These are phyloP conservation scores for Suillus cothurnatus DNA, from an alignment of 768 basidiomycete genomes.

Conservation along the genomic window DNA sequence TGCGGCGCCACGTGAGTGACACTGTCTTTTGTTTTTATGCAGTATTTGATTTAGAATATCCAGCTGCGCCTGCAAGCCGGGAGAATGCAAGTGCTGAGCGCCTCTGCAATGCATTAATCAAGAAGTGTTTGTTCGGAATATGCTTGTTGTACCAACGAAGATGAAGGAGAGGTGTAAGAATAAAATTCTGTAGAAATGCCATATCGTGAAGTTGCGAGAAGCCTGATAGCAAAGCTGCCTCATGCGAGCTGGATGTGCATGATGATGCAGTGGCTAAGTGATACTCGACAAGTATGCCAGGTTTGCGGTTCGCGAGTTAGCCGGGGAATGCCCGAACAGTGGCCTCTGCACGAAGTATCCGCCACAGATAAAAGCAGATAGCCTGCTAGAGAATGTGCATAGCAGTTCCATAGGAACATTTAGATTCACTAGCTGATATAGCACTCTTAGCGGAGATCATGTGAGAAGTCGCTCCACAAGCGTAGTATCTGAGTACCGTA, in stretches of 20 bases:
- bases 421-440: neutral
- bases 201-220: neutral
- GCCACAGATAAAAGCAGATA: neutral
- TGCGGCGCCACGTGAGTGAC: neutral
- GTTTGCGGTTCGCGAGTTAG: neutral
- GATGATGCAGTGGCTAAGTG: neutral
- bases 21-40: neutral
- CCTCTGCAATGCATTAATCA: neutral
- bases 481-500: neutral
- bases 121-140: neutral
- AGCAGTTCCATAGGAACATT: neutral
- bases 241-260: neutral
- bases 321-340: neutral
- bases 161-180: neutral
- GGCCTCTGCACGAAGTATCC: neutral
- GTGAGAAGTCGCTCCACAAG: neutral
- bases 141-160: neutral
- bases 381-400: neutral
- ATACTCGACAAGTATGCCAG: neutral
- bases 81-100: constrained; percentile 5
- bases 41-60: neutral
- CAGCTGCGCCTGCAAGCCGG: constrained; percentile 2
- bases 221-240: neutral
- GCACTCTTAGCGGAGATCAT: neutral
- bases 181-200: neutral